Evolutionary conservation across 495 filamentous ascomycete genomes (phyloP), one percentile per base, ranked within the genome.

Genomic region (Tetracladium setigerum): DNA sequence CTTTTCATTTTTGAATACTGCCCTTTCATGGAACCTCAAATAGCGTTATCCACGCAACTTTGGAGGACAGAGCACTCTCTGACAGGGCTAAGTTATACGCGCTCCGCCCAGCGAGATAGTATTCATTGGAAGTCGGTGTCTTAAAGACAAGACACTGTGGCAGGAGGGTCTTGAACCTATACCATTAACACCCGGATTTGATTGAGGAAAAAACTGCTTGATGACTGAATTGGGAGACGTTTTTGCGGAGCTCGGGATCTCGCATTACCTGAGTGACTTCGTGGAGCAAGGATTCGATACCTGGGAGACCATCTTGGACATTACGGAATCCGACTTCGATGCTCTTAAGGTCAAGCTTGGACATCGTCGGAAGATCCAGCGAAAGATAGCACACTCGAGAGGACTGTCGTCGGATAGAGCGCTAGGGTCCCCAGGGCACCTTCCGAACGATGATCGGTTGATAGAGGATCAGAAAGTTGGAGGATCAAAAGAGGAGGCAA

Each of bases 281-380:
- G 59, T 85, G 19, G 77, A 81, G 14, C 84, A 87, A 59, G 85
- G 84, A 15, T 89, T 89, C 57, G 84, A 89, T 62, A 79, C 78
- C 32, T 89, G 85, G 85, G 82, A 88, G 31, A 86, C 82, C 5
- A 74, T 89, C 36, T 65, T 86, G 43, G 85, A 89, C 44, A 87
- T 89, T 38, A 87, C 82, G 37, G 85, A 89, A 62, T 81, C 83
- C 33, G 85, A 89, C 63, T 69, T 89, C 44, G 81, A 80, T 66
- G 68, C 71, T 34, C 65, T 89, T 40, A 74, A 76, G 33, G 84
- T 89, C 44, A 89, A 88, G 58, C 71, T 88, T 47, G 85, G 85
- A 14, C 86, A 89, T 67, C 75, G 85, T 61, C 73, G 85, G 38
- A 61, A 61, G 36, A 50, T 76, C 41, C 73, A 76, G 61, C 62